Conservation (phyloP, 163 green algal species). For the Scenedesmus sp. region DNA sequence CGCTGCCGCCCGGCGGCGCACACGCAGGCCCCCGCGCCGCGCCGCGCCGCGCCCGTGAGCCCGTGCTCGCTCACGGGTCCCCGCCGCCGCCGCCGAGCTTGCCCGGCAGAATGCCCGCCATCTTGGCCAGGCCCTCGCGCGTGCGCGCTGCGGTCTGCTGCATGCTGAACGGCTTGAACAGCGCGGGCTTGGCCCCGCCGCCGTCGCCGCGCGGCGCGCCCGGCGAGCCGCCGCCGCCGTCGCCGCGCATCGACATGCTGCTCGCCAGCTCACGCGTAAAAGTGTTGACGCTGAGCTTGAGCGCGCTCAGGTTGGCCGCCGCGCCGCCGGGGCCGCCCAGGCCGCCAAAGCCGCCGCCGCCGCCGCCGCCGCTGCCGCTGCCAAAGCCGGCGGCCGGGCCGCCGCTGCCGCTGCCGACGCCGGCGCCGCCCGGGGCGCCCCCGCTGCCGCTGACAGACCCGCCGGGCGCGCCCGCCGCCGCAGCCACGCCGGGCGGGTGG, state of each 20-base stretch:
- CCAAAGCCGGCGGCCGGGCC: background rate
- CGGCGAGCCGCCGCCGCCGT: constrained; percentile 2
- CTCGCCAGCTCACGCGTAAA: constrained; percentile 57
- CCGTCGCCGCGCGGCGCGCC: background rate
- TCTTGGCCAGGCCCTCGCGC: constrained; percentile 35
- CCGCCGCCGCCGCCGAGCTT: constrained; percentile 15
- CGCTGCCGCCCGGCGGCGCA: too few species aligned
- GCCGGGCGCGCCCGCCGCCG: background rate
- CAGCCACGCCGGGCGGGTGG: background rate
- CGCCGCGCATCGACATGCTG: constrained; percentile 42
- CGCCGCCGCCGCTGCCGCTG: constrained; percentile 9
- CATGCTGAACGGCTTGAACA: constrained; percentile 45
- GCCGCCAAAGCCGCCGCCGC: constrained; percentile 3
- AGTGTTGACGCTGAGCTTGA: constrained; percentile 58
- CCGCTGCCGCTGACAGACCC: background rate
- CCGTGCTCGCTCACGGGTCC: too few species aligned
- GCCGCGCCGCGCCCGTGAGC: too few species aligned
- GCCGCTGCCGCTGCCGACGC: constrained; percentile 14
- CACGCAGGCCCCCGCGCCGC: too few species aligned
- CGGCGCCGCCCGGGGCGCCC: background rate
- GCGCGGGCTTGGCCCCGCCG: background rate
- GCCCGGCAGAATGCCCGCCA: background rate
- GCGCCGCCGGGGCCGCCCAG: background rate
- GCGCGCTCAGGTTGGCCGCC: constrained; percentile 47
- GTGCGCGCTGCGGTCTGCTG: constrained; percentile 43